These are phyloP conservation scores for Celoporthe dispersa DNA, from an alignment of 2,329 filamentous ascomycete genomes.

Conservation along the genomic window DNA sequence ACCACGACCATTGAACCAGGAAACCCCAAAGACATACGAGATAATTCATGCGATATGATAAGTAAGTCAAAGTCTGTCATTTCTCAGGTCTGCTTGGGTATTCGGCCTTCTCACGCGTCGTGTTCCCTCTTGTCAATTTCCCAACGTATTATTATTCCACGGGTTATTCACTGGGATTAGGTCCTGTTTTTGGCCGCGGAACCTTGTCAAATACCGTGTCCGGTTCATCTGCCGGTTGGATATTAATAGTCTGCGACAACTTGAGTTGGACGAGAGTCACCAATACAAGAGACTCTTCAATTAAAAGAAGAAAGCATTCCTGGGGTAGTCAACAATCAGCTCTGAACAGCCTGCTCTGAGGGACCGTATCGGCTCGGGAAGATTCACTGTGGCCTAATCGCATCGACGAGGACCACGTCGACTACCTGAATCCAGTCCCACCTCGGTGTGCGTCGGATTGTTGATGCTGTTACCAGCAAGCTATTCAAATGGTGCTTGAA, in stretches of 20 bases:
- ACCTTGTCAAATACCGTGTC: not conserved
- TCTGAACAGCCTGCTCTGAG: too few relatives aligned
- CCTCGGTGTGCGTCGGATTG: too few relatives aligned
- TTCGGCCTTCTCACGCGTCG: not conserved
- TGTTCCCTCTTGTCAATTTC: not conserved
- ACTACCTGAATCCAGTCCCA: too few relatives aligned
- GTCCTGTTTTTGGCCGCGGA: not conserved
- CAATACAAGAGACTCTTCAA: not conserved
- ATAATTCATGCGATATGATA: not conserved
- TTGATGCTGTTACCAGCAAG: too few relatives aligned
- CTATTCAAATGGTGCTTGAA: too few relatives aligned
- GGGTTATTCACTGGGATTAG: not conserved
- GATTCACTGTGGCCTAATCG: too few relatives aligned
- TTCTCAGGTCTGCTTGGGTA: not conserved
- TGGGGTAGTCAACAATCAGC: not conserved
- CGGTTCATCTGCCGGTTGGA: not conserved
- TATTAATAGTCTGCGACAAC: not conserved
- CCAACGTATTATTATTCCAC: not conserved
- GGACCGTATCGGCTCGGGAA: too few relatives aligned
- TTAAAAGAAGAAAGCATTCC: not conserved
- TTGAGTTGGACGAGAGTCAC: not conserved
- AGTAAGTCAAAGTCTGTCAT: not conserved
- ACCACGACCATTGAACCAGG: not conserved
- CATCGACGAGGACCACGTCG: too few relatives aligned
- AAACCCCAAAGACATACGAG: not conserved